Conservation (phyloP, 257 asterid species). For the Solanum tarijense region DNA sequence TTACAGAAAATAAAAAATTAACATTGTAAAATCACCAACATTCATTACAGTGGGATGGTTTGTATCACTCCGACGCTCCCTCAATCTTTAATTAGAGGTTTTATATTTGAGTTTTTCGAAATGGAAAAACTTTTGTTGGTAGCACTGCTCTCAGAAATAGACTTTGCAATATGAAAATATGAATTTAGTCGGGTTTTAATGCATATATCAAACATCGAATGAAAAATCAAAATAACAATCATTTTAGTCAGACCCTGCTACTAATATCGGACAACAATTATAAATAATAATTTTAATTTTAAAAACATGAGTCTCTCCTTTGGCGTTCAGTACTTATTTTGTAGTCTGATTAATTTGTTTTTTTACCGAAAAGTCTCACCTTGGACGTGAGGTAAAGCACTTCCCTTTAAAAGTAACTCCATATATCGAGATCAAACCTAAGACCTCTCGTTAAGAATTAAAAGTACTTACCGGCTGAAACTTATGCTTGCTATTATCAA, state of each 20-base stretch:
- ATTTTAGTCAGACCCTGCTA: not conserved
- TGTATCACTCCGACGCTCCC: not conserved
- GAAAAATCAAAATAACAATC: not conserved
- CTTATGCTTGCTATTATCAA: not conserved
- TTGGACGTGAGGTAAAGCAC: accelerated
- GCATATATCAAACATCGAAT: not conserved
- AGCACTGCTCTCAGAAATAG: accelerated
- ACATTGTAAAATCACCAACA: not conserved
- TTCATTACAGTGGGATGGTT: not conserved
- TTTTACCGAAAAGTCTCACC: not conserved
- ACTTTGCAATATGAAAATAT: accelerated
- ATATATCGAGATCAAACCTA: not conserved
- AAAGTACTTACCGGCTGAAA: not conserved
- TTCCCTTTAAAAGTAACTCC: too few species aligned
- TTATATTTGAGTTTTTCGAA: not conserved
- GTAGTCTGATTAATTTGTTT: not conserved
- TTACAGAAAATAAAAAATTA: not conserved
- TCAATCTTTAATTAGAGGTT: not conserved
- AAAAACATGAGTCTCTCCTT: not conserved
- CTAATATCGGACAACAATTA: too few species aligned
- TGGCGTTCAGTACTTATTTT: too few species aligned
- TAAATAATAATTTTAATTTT: too few species aligned
- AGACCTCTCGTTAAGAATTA: not conserved
- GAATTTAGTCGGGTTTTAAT: not conserved
- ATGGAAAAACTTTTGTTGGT: not conserved